phyloP scores from a whole-genome alignment of 768 basidiomycete genomes.

The Amanita muscaria region DNA sequence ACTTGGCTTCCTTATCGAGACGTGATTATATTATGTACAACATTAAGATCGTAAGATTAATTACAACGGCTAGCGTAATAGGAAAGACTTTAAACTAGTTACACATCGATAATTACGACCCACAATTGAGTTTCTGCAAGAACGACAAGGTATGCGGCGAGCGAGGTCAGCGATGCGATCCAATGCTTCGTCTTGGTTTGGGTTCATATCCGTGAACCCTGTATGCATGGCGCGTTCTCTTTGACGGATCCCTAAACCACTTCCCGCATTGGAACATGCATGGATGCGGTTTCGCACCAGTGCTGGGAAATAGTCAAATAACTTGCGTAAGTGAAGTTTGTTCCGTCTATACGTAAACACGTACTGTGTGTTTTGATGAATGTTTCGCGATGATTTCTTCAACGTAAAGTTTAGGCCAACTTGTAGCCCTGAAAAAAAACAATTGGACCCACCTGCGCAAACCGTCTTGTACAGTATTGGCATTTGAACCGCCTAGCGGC shows the following conservation, averaged over 20 bases:
- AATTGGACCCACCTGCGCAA: conserved; percentile 28
- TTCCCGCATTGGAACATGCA: conserved; percentile 43
- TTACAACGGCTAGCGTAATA: no score
- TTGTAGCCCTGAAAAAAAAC: neutral
- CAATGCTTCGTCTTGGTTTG: neutral
- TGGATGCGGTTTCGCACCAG: conserved; percentile 45
- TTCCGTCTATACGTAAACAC: conserved; percentile 7
- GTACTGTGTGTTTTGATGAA: conserved; percentile 47
- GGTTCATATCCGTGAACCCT: conserved; percentile 25
- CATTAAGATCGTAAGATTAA: no score
- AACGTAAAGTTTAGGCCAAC: conserved; percentile 5
- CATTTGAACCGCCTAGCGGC: conserved; percentile 42
- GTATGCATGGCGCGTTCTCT: conserved; percentile 52
- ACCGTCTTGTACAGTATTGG: conserved; percentile 41
- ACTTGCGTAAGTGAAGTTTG: neutral
- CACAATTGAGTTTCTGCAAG: no score
- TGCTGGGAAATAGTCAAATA: no score
- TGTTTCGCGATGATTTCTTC: conserved; percentile 49
- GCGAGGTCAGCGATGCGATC: neutral
- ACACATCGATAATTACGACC: no score
- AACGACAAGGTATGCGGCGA: no score
- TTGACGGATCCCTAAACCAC: conserved; percentile 56
- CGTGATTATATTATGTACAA: no score
- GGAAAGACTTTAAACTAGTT: no score
- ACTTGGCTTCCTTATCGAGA: neutral